Percentiles rank a stretch among this genome's conserved stretches.
These are phyloP conservation scores for Trichoderma sp. DNA, from an alignment of 2,329 filamentous ascomycete species.

Conservation along the genomic window DNA sequence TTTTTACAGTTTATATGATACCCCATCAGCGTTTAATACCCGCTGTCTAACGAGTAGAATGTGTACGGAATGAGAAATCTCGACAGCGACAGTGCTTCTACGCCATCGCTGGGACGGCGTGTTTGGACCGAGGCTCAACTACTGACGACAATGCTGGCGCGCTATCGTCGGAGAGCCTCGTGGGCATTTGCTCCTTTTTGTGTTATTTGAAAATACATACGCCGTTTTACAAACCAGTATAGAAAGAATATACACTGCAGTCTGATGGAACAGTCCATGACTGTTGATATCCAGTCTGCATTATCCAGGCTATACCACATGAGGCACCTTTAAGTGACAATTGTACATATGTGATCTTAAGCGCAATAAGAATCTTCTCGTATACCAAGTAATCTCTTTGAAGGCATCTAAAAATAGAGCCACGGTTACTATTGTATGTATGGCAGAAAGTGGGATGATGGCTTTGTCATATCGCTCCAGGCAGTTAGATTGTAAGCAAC, in stretches of 20 bases:
- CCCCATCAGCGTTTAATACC: conserved; percentile 51
- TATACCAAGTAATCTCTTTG: neutral
- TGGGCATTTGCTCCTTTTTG: conserved; percentile 45
- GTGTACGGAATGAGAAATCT: conserved; percentile 38
- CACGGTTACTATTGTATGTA: neutral
- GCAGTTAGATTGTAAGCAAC: neutral
- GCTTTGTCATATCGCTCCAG: neutral
- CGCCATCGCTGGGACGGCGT: conserved; percentile 61
- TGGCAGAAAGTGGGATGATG: neutral
- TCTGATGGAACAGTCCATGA: neutral
- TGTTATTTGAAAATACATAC: neutral
- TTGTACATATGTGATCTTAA: no score
- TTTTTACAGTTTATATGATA: conserved; percentile 42
- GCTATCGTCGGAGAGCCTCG: conserved; percentile 57
- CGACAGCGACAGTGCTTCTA: conserved; percentile 60
- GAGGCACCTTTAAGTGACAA: neutral
- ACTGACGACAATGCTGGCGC: conserved; percentile 57
- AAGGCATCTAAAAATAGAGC: neutral
- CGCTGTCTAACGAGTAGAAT: conserved; percentile 48
- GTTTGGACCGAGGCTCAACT: conserved; percentile 51
- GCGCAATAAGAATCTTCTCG: neutral
- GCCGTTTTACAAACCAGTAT: neutral
- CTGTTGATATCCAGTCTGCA: neutral
- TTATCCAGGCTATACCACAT: neutral
- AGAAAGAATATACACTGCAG: conserved; percentile 11